Base-by-base conservation (phyloP, 306 rosid species). In the Mimosa pudica region DNA sequence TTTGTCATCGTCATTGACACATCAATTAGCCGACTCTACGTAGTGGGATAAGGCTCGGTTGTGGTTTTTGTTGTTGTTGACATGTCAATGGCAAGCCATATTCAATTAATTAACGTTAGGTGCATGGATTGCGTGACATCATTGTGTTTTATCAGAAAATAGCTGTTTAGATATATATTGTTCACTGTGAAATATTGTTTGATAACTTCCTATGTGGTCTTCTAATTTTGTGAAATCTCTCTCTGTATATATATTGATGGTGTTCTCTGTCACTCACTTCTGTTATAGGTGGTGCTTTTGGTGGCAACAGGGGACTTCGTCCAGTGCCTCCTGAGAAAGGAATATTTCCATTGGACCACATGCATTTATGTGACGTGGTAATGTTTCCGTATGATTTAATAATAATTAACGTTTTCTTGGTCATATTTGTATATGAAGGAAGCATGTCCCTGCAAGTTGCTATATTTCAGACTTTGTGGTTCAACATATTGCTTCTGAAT, bases 321-420 rank as follows among this genome's bases (percentile, higher is more conserved):
- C 97, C 98, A 2, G 89, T 95, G 67, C 98, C 98, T 81, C 98
- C 98, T 2, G 98, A 95, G 80, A 95, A 95, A 86, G 98, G 98
- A 72, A 84, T 95, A 75, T 95, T 92, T 80, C 98, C 98, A 70
- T 90, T 95, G 89, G 98, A 92, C 75, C 98, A 85, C 80, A 77
- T 92, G 96, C 98, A 92, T 86, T 87, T 95, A 71, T 95, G 98
- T 86, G 98, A 95, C 87, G 74, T 79, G 88, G 98, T 95, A 88
- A n/a, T 60, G 76, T 54, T 71, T n/a, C 73, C 47, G 71, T 32
- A 10, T 51, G 44, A 54, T 20, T 79, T n/a, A 33, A 16, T 17
- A 17, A 36, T 45, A 41, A 38, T 7, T 18, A 54, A 47, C 33
- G 14, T 61, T 8, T 57, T 57, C 32, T 57, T 12, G 33, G 7